Percentiles rank a stretch among this genome's conserved stretches.
These are phyloP conservation scores for Cryoendolithus antarcticus DNA, from an alignment of 2,329 filamentous ascomycete genomes.

Conservation along the genomic window DNA sequence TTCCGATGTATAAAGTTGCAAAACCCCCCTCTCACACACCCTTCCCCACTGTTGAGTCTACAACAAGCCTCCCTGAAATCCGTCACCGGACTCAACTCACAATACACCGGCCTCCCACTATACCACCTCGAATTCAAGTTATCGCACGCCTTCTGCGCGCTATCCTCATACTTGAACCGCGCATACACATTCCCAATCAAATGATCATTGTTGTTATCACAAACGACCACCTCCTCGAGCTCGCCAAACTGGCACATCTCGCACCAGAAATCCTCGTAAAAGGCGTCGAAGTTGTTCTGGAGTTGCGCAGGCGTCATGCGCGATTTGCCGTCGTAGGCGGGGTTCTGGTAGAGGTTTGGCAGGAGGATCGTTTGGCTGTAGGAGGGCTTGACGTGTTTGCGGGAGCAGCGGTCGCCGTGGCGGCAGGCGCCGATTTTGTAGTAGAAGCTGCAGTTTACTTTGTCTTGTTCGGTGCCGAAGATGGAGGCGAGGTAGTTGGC, in stretches of 20 bases:
- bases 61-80: slow-evolving; percentile 99
- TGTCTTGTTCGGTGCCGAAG: slow-evolving; percentile 99
- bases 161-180: slow-evolving; percentile 99
- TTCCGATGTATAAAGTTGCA: slow-evolving; percentile 99
- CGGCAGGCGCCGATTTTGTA: slow-evolving; percentile 99
- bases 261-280: slow-evolving; percentile 99
- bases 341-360: slow-evolving; percentile 98
- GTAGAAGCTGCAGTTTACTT: slow-evolving; percentile 98
- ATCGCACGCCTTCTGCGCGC: slow-evolving; percentile 85
- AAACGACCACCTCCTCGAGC: slow-evolving; percentile 93
- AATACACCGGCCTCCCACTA: slow-evolving; percentile 92
- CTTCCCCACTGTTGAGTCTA: slow-evolving; percentile 84
- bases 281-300: slow-evolving; percentile 98
- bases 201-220: slow-evolving; percentile 99
- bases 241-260: slow-evolving; percentile 99
- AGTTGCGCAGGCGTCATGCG: slow-evolving; percentile 95
- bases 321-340: slow-evolving; percentile 68
- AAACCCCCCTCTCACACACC: slow-evolving; percentile 89
- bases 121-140: slow-evolving; percentile 93
- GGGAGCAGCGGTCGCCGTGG: slow-evolving; percentile 93
- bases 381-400: slow-evolving; percentile 98
- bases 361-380: slow-evolving; percentile 97
- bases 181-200: slow-evolving; percentile 98
- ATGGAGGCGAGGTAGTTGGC: slow-evolving; percentile 98
- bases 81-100: slow-evolving; percentile 90